Evolutionary conservation across 2,329 filamentous ascomycete species (phyloP).

Genomic region (Colletotrichum sansevieriae): DNA sequence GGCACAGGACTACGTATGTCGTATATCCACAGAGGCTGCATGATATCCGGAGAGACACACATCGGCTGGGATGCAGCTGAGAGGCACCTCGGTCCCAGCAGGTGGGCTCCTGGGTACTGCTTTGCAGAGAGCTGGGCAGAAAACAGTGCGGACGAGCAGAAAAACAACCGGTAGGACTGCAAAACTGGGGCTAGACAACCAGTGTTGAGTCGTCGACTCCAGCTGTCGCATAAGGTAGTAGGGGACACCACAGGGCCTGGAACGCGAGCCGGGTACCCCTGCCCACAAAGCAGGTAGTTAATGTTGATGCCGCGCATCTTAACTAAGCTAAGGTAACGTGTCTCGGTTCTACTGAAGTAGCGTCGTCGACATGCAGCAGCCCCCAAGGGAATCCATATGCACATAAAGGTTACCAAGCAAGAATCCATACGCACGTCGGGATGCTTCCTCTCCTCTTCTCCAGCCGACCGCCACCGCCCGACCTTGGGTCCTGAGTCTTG

Average conservation of each 20-base stretch:
- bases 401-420: no score
- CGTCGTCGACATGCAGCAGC: neutral
- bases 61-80: conserved; percentile 11
- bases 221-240: neutral
- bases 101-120: conserved; percentile 22
- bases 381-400: conserved; percentile 7
- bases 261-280: conserved; percentile 35
- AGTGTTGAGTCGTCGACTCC: conserved; percentile 7
- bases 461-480: conserved; percentile 14
- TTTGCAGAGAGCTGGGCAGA: conserved; percentile 14
- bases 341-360: conserved; percentile 2
- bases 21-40: neutral
- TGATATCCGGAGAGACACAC: conserved; percentile 8
- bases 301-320: conserved; percentile 6
- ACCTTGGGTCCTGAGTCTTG: neutral
- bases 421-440: conserved; percentile 17
- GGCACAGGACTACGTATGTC: neutral
- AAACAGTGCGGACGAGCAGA: conserved; percentile 6
- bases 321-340: neutral
- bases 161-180: no score
- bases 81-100: conserved; percentile 25
- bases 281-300: conserved; percentile 11
- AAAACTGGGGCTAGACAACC: neutral
- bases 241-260: conserved; percentile 32
- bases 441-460: conserved; percentile 13